A percentile compares a stretch with the other conserved stretches of the same genome.
Evolutionary conservation across 257 asterid genomes (phyloP).

Genomic region (Solanum arcanum): DNA sequence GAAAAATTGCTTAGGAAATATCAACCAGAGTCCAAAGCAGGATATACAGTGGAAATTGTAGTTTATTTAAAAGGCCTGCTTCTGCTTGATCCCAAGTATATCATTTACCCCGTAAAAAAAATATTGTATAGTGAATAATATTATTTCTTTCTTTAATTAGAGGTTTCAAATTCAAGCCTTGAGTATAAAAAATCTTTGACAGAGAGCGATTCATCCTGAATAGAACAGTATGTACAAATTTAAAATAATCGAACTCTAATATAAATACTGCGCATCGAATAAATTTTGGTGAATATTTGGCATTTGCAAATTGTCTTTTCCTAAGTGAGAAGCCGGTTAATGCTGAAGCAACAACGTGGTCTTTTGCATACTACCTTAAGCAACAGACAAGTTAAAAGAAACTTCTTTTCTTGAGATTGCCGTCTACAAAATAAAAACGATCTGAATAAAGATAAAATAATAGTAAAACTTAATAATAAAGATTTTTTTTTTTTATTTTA

Average conservation of each 20-base stretch:
- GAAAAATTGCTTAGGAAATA: neutral
- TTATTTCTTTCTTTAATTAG: no score
- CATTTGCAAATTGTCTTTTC: neutral
- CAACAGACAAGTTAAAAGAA: neutral
- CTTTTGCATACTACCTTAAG: neutral
- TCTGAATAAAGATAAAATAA: neutral
- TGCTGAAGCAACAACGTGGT: neutral
- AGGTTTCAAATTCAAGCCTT: no score
- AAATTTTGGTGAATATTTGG: neutral
- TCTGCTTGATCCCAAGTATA: neutral
- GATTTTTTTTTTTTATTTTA: neutral
- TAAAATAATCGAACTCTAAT: fast-evolving
- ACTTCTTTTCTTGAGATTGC: neutral
- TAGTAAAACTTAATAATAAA: neutral
- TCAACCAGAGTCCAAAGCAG: neutral
- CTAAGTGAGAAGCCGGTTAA: neutral
- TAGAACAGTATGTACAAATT: neutral
- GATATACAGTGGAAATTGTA: neutral
- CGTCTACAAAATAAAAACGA: neutral
- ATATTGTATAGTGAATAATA: no score
- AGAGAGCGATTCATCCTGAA: no score
- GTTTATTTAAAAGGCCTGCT: neutral
- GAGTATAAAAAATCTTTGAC: no score
- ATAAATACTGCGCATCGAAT: no score
- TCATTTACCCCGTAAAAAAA: neutral